phyloP scores from a whole-genome alignment of 2,329 filamentous ascomycete genomes.

The Beauveria medogensis region DNA sequence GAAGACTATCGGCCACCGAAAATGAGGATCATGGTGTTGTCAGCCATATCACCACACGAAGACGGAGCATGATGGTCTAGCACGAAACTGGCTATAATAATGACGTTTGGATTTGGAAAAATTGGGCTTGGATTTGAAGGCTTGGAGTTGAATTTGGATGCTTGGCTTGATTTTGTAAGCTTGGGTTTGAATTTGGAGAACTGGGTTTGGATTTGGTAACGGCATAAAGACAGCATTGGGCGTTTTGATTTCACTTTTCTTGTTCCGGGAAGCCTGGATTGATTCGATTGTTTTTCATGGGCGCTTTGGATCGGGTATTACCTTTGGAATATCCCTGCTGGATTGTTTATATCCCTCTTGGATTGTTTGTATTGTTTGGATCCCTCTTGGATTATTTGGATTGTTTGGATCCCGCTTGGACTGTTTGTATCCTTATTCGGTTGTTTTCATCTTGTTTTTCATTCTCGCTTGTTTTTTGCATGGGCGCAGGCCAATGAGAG shows the following conservation, averaged over 20 bases:
- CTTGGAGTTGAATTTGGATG: no score
- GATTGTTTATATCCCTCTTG: neutral
- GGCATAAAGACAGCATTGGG: neutral
- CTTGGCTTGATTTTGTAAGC: no score
- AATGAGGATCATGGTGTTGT: slow-evolving; percentile 24
- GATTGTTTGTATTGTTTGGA: neutral
- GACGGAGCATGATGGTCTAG: slow-evolving; percentile 54
- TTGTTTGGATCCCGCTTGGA: neutral
- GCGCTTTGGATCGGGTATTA: neutral
- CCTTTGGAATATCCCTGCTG: neutral
- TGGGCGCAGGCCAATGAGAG: neutral
- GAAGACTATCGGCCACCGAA: slow-evolving; percentile 31
- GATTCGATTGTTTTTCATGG: neutral
- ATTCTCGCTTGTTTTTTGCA: neutral
- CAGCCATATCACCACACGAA: slow-evolving; percentile 30
- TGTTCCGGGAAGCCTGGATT: neutral
- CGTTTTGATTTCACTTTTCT: neutral
- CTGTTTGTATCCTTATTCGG: neutral
- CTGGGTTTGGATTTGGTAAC: slow-evolving; percentile 10
- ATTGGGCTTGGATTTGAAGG: no score
- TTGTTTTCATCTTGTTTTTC: neutral
- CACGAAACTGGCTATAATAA: neutral
- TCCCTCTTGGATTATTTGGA: neutral
- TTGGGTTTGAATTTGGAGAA: neutral
- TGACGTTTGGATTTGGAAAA: slow-evolving; percentile 10